Base-by-base conservation (phyloP, 1,284 basidiomycete species). In the Rhizoctonia solani region DNA sequence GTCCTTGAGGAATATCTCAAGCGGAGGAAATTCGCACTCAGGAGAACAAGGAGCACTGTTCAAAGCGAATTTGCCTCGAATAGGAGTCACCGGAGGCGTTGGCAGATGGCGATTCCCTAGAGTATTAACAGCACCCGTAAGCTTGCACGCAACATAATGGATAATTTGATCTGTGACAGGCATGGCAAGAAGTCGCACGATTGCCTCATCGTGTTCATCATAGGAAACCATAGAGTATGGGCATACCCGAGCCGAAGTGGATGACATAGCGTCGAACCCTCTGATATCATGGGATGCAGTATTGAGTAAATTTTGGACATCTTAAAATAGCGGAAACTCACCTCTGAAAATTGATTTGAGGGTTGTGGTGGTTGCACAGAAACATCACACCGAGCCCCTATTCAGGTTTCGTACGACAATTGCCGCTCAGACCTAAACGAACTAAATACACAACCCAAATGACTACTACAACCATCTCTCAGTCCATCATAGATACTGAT, bases 21-120 rank as follows among this genome's bases (percentile, higher is more conserved):
- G 54, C 4, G 54, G 54, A 14, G 54, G 54, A 25, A 56, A 56
- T 9, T 56, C 54, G 8, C 32, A 56, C 37, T 56, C 54, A 6
- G 54, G 54, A 11, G 37, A 34, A 37, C 54, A 56, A 4, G 54
- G 34, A 5, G 39, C 37, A n/a, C 14, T 41, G 21, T 44, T 34
- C 25, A 37, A 39, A 14, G 21, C 32, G 25, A 56, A 56, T 13
- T 56, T 56, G 4, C 54, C 54, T n/a, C 54, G 54, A 25, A 56
- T 19, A 27, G 54, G 54, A 11, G 54, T 44, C 2, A 56, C 54
- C 16, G 54, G 54, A 3, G 54, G 54, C 3, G 54, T 56, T 16
- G 54, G 54, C 14, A 56, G 39, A 5, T 39, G 54, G 21, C 44
- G 54, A 14, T 44, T 21, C 21, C 54, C 54, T 2, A 39, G 34